phyloP scores from a whole-genome alignment of 345 rosid species.

The Eucalyptus cloeziana region DNA sequence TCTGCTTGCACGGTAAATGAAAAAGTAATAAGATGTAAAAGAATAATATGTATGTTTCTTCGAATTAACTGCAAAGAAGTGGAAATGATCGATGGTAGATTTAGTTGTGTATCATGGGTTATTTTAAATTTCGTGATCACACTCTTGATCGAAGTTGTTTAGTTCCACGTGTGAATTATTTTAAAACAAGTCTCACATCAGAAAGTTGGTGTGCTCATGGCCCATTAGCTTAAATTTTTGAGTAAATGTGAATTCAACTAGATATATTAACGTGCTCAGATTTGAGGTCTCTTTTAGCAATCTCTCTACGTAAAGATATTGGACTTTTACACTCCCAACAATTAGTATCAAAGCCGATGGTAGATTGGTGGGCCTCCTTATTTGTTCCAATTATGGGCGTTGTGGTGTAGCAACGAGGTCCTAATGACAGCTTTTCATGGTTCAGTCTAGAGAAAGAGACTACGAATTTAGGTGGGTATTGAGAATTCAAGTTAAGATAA shows the following conservation, averaged over 20 bases:
- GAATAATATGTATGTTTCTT: neutral
- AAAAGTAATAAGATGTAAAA: neutral
- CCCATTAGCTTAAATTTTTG: rapidly evolving
- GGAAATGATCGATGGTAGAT: neutral
- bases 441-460: neutral
- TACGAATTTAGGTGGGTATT: neutral
- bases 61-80: neutral
- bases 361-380: neutral
- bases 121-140: neutral
- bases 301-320: neutral
- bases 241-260: rapidly evolving
- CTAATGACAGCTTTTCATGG: neutral
- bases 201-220: rapidly evolving
- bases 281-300: neutral
- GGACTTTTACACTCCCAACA: neutral
- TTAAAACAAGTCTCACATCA: neutral
- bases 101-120: neutral
- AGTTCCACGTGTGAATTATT: neutral
- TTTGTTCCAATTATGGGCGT: neutral
- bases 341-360: neutral
- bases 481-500: neutral
- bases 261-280: rapidly evolving
- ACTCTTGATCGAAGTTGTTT: neutral
- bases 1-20: neutral
- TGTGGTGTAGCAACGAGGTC: neutral